Conservation (phyloP, 768 basidiomycete species). For the Termitomyces titanicus region DNA sequence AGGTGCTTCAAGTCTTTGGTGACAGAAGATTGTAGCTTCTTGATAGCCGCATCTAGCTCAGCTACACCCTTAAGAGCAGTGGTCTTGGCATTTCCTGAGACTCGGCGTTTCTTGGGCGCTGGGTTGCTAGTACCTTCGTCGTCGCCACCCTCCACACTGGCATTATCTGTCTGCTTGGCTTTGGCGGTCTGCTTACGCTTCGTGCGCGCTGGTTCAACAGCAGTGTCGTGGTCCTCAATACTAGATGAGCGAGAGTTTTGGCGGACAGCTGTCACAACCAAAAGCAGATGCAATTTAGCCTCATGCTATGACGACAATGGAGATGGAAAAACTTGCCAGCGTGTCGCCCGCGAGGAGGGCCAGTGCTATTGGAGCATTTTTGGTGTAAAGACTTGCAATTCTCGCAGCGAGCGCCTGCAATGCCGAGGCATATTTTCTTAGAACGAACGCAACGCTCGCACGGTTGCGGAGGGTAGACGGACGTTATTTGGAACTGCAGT, state of each 20-base stretch:
- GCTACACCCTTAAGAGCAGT: constrained; percentile 29
- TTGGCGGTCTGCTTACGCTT: constrained; percentile 25
- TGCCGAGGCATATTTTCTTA: constrained; percentile 38
- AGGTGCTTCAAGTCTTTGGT: constrained; percentile 33
- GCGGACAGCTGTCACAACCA: constrained; percentile 7
- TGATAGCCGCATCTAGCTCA: constrained; percentile 33
- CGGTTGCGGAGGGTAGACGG: constrained; percentile 34
- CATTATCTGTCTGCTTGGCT: constrained; percentile 24
- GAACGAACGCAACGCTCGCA: constrained; percentile 44
- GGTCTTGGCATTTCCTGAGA: constrained; percentile 21
- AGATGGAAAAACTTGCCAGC: constrained; percentile 24
- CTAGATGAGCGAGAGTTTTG: constrained; percentile 3
- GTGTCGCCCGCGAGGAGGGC: constrained; percentile 38
- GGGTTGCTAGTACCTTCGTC: constrained; percentile 29
- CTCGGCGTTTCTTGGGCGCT: constrained; percentile 26
- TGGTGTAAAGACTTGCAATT: constrained; percentile 44
- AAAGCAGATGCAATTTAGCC: constrained; percentile 1
- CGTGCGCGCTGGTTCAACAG: constrained; percentile 16
- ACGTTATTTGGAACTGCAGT: constrained; percentile 11
- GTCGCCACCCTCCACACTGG: constrained; percentile 33
- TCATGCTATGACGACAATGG: neutral
- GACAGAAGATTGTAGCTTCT: constrained; percentile 29
- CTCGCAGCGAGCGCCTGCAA: constrained; percentile 41
- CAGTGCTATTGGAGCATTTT: constrained; percentile 43
- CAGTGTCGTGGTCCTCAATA: constrained; percentile 6